These are phyloP conservation scores for Glebionis coronaria DNA, from an alignment of 129 eudicot genomes.

Conservation along the genomic window DNA sequence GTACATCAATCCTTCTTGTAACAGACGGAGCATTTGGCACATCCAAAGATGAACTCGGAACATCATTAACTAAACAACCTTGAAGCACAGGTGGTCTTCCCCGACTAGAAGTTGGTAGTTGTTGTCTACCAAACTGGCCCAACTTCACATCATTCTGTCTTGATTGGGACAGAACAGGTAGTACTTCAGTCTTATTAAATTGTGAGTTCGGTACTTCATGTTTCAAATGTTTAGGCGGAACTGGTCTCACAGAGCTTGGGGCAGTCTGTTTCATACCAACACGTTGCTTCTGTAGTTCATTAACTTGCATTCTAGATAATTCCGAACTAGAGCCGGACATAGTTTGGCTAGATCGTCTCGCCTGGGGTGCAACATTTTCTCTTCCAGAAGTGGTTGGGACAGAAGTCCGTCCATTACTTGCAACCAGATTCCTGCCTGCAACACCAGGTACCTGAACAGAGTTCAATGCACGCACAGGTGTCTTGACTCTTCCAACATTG, in stretches of 20 bases:
- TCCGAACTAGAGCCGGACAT: no score
- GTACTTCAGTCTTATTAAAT: not conserved
- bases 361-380: conserved; percentile 6
- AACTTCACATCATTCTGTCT: not conserved
- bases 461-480: no score
- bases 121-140: not conserved
- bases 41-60: no score
- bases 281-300: conserved; percentile 3
- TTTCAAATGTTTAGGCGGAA: not conserved
- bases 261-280: conserved; percentile 1
- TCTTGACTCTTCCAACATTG: not conserved
- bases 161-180: not conserved
- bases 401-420: not conserved
- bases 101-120: no score
- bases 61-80: no score
- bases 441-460: no score
- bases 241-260: not conserved
- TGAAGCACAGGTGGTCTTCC: no score
- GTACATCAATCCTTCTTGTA: not conserved
- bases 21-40: no score
- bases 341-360: no score
- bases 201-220: not conserved
- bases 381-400: conserved; percentile 13
- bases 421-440: no score
- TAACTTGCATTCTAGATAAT: not conserved